Evolutionary conservation across 2,329 filamentous ascomycete genomes (phyloP).

Genomic region (Cordyceps farinosa): DNA sequence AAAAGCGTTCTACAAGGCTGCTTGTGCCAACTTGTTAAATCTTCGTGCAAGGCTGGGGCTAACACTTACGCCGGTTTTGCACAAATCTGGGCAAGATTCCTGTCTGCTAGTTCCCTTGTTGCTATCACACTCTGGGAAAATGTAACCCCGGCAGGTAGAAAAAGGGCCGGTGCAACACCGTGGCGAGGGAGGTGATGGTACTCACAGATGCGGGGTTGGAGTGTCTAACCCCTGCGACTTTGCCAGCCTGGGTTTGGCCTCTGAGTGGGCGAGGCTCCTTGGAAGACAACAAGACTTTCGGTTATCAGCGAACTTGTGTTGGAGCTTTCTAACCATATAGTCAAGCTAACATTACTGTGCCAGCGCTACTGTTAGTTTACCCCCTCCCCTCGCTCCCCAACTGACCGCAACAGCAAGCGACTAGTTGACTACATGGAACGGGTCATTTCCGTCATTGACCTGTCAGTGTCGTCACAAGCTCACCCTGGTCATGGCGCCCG

Average conservation of each 20-base stretch:
- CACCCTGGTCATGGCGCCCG: background rate
- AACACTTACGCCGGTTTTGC: background rate
- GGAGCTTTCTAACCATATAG: background rate
- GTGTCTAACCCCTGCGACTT: background rate
- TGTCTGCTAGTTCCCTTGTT: background rate
- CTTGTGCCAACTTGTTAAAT: no score
- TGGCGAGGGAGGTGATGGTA: background rate
- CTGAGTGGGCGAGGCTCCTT: background rate
- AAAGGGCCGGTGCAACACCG: background rate
- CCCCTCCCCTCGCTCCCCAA: background rate
- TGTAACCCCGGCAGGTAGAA: background rate
- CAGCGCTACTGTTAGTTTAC: background rate
- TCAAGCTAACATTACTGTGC: background rate
- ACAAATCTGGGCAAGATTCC: background rate
- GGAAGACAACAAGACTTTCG: background rate
- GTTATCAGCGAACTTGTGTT: background rate
- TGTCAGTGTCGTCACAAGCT: slow-evolving; percentile 1
- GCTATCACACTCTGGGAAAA: background rate
- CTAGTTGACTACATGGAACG: background rate
- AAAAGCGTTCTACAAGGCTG: no score
- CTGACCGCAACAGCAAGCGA: background rate
- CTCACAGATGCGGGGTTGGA: background rate
- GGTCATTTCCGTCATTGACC: background rate
- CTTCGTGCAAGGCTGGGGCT: background rate
- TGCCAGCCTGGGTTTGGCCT: background rate